Evolutionary conservation across 2,329 filamentous ascomycete genomes (phyloP).

Genomic region (Cladophialophora exuberans): DNA sequence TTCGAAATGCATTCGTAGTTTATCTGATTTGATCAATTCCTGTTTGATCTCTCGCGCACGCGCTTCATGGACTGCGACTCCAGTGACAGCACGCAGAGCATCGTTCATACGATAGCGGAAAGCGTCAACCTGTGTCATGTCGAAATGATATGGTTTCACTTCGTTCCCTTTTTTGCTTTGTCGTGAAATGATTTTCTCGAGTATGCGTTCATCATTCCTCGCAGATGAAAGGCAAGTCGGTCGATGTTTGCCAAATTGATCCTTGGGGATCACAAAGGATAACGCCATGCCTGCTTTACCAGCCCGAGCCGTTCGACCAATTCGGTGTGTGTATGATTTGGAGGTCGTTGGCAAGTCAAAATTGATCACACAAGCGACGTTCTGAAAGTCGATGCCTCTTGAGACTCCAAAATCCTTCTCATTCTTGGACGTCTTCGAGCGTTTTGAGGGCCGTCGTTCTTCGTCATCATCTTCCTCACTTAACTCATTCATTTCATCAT

Average conservation of each 20-base stretch:
- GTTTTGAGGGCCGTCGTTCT: conserved; percentile 50
- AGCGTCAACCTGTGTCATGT: conserved; percentile 89
- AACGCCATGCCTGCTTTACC: conserved; percentile 92
- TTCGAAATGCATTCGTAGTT: conserved; percentile 92
- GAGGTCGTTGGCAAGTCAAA: conserved; percentile 89
- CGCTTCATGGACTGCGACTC: conserved; percentile 86
- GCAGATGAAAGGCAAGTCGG: conserved; percentile 76
- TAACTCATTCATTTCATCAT: conserved; percentile 38
- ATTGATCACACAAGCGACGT: conserved; percentile 92
- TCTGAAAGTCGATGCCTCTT: conserved; percentile 93
- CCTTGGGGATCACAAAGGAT: conserved; percentile 87
- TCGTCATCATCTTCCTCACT: conserved; percentile 45
- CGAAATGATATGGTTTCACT: conserved; percentile 88
- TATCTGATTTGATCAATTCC: conserved; percentile 91
- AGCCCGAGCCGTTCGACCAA: conserved; percentile 88
- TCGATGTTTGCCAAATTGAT: conserved; percentile 85
- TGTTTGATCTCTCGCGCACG: conserved; percentile 83
- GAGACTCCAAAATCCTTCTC: conserved; percentile 95
- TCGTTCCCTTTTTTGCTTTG: conserved; percentile 79
- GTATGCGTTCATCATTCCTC: conserved; percentile 81
- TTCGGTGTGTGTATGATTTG: conserved; percentile 95
- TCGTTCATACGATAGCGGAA: conserved; percentile 96
- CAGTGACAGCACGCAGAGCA: conserved; percentile 85
- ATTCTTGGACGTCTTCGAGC: conserved; percentile 69
- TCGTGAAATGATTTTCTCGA: conserved; percentile 77